phyloP scores from a whole-genome alignment of 768 basidiomycete genomes.

The Cytidiella melzeri region DNA sequence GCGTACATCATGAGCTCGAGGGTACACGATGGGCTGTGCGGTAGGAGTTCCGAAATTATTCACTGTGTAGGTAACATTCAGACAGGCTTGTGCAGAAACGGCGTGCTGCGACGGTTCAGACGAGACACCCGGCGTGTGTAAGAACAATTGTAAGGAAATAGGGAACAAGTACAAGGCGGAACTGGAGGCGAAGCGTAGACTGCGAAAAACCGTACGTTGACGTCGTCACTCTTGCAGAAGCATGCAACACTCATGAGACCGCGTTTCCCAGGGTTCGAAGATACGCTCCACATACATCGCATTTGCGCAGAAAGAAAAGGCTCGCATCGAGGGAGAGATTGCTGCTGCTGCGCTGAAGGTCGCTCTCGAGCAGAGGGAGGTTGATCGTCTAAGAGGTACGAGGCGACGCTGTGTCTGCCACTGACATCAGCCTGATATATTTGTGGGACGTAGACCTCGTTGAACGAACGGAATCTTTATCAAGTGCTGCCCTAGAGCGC shows the following conservation, averaged over 20 bases:
- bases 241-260: too few relatives aligned
- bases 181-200: constrained; percentile 67
- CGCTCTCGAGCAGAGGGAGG: constrained; percentile 58
- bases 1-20: constrained; percentile 69
- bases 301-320: constrained; percentile 87
- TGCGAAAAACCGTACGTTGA: constrained; percentile 66
- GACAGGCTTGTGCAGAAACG: constrained; percentile 49
- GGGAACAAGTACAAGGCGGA: constrained; percentile 66
- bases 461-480: constrained; percentile 70
- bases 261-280: constrained; percentile 75
- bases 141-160: constrained; percentile 68
- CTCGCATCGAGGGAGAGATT: constrained; percentile 64
- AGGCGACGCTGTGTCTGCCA: too few relatives aligned
- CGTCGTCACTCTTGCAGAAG: too few relatives aligned
- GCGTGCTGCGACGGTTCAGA: constrained; percentile 97
- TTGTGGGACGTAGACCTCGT: constrained; percentile 60
- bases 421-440: neutral
- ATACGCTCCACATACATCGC: constrained; percentile 84
- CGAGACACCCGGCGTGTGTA: constrained; percentile 76
- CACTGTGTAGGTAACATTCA: neutral
- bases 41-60: constrained; percentile 37
- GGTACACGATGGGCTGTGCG: constrained; percentile 92
- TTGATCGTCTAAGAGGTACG: constrained; percentile 64
- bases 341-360: constrained; percentile 53
- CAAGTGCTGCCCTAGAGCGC: constrained; percentile 73